phyloP scores from a whole-genome alignment of 345 rosid genomes.

The Raphanus raphanistrum region DNA sequence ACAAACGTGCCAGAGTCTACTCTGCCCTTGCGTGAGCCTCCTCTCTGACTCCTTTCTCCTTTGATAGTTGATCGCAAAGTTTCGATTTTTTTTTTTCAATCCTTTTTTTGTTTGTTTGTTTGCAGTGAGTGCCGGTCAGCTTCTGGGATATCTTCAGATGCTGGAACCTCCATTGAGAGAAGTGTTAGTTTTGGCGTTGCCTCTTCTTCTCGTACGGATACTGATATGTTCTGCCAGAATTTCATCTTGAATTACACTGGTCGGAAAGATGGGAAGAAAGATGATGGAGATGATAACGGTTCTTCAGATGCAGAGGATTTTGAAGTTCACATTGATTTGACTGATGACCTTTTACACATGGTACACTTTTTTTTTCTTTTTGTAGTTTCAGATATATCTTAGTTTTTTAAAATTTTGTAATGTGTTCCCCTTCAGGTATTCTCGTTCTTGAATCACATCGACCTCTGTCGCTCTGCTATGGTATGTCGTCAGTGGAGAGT shows the following conservation, averaged over 20 bases:
- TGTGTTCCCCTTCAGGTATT: constrained; percentile 59
- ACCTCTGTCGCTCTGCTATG: constrained; percentile 85
- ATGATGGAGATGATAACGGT: constrained; percentile 49
- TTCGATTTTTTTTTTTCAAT: not conserved
- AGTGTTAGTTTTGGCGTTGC: constrained; percentile 38
- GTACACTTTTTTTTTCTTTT: constrained; percentile 40
- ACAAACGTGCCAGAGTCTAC: constrained; percentile 86
- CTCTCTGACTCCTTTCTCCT: not conserved
- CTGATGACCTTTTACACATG: constrained; percentile 92
- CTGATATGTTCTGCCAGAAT: constrained; percentile 57
- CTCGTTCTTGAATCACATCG: constrained; percentile 73
- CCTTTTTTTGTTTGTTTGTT: not conserved
- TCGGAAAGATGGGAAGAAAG: constrained; percentile 52
- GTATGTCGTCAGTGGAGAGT: constrained; percentile 95
- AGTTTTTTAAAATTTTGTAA: not conserved
- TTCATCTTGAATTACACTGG: constrained; percentile 55
- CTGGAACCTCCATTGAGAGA: constrained; percentile 42
- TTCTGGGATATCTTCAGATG: constrained; percentile 38
- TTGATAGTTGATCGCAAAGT: not conserved
- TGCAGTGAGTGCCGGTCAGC: constrained; percentile 45
- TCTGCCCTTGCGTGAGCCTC: constrained; percentile 52
- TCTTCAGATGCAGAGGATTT: constrained; percentile 51
- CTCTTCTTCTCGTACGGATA: constrained; percentile 40
- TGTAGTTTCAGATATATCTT: not conserved
- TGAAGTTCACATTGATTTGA: constrained; percentile 84